These are phyloP conservation scores for Teratosphaeria nubilosa DNA, from an alignment of 2,329 filamentous ascomycete species.

Conservation along the genomic window DNA sequence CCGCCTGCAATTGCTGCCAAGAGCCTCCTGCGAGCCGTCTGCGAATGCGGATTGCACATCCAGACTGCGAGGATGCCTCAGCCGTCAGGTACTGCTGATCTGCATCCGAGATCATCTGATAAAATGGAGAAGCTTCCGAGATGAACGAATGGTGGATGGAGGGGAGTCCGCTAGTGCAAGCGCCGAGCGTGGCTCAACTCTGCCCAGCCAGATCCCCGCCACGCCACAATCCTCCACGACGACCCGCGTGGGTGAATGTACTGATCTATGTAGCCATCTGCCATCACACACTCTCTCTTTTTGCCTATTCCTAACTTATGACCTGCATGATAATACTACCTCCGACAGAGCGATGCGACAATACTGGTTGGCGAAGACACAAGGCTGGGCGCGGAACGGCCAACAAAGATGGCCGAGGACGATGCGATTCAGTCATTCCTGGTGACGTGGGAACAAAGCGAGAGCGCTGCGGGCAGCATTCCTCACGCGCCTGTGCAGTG, in stretches of 20 bases:
- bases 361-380: not conserved
- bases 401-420: constrained; percentile 3
- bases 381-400: not conserved
- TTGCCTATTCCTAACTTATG: not conserved
- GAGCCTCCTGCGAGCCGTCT: no score
- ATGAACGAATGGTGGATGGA: not conserved
- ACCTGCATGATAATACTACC: not conserved
- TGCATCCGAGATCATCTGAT: no score
- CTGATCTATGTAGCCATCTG: not conserved
- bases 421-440: constrained; percentile 10
- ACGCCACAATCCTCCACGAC: not conserved
- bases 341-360: not conserved
- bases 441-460: constrained; percentile 5
- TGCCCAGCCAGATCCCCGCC: not conserved
- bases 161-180: not conserved
- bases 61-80: not conserved
- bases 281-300: not conserved
- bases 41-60: no score
- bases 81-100: not conserved
- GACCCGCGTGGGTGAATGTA: not conserved
- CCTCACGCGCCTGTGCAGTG: constrained; percentile 37
- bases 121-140: not conserved
- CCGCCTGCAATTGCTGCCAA: no score
- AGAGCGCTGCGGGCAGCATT: constrained; percentile 2
- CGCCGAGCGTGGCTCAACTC: not conserved